Percentiles rank a stretch among this genome's conserved stretches.
These are phyloP conservation scores for Exophiala phaeomuriformis DNA, from an alignment of 2,329 filamentous ascomycete genomes.

Conservation along the genomic window DNA sequence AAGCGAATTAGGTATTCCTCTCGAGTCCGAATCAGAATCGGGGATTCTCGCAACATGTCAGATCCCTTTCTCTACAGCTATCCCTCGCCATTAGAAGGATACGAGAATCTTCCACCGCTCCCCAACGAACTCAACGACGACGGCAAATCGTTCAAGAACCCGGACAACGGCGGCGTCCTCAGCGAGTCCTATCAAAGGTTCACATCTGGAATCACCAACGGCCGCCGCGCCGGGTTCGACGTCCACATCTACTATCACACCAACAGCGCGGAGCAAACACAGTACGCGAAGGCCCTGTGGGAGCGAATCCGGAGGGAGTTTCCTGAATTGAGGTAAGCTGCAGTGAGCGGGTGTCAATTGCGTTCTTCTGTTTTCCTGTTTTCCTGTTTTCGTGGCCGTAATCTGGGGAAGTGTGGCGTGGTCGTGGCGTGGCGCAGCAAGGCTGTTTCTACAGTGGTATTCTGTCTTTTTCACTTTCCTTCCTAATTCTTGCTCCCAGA, in stretches of 20 bases:
- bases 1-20: not conserved
- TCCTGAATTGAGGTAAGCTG: constrained; percentile 40
- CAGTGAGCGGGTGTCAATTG: too few relatives aligned
- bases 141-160: constrained; percentile 70
- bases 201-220: constrained; percentile 59
- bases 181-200: constrained; percentile 68
- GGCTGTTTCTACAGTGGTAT: too few relatives aligned
- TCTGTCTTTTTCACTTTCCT: too few relatives aligned
- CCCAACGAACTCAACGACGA: constrained; percentile 56
- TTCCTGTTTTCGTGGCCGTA: too few relatives aligned
- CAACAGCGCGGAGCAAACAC: constrained; percentile 53
- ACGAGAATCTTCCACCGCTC: constrained; percentile 43
- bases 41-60: constrained; percentile 35
- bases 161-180: constrained; percentile 46
- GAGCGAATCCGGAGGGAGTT: constrained; percentile 72
- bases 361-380: too few relatives aligned
- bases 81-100: constrained; percentile 49
- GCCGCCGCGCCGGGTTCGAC: constrained; percentile 58
- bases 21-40: not conserved
- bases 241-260: constrained; percentile 76
- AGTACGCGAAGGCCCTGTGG: constrained; percentile 66
- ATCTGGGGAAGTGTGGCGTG: too few relatives aligned
- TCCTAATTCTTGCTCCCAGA: constrained; percentile 30
- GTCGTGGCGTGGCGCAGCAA: too few relatives aligned
- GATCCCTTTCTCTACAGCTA: constrained; percentile 49